Percentiles rank a stretch among this genome's conserved stretches.
phyloP scores from a whole-genome alignment of 2,329 filamentous ascomycete species.

The Neonectria faginata region DNA sequence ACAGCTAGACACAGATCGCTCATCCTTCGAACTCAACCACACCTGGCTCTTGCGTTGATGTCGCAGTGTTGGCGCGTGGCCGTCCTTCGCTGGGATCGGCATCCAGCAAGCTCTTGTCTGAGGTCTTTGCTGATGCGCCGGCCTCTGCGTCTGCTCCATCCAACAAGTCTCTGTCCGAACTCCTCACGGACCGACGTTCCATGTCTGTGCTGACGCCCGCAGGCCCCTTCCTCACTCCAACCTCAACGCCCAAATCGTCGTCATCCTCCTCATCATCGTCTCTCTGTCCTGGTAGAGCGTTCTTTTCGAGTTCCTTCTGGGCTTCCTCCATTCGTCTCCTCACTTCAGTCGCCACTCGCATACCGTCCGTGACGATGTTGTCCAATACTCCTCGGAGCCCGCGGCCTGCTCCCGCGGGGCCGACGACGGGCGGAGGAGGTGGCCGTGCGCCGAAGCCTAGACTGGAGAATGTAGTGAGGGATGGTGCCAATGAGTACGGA shows the following conservation, averaged over 20 bases:
- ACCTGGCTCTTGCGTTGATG: slow-evolving; percentile 49
- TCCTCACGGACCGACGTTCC: slow-evolving; percentile 73
- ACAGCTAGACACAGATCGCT: slow-evolving; percentile 11
- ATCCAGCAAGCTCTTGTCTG: slow-evolving; percentile 52
- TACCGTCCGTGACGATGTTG: slow-evolving; percentile 97
- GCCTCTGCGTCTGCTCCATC: slow-evolving; percentile 81
- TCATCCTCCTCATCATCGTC: slow-evolving; percentile 80
- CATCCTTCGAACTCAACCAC: slow-evolving; percentile 59
- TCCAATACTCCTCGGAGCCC: slow-evolving; percentile 93
- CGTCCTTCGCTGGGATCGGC: slow-evolving; percentile 45
- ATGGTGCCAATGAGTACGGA: slow-evolving; percentile 59
- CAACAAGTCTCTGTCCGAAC: slow-evolving; percentile 76
- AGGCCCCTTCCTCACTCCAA: slow-evolving; percentile 53
- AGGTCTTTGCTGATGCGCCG: slow-evolving; percentile 55
- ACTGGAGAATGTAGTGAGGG: slow-evolving; percentile 87
- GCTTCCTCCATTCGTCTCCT: slow-evolving; percentile 94
- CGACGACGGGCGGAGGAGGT: slow-evolving; percentile 53
- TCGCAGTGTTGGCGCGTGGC: slow-evolving; percentile 43
- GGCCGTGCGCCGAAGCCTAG: slow-evolving; percentile 66
- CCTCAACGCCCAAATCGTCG: slow-evolving; percentile 61
- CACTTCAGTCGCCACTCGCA: slow-evolving; percentile 94
- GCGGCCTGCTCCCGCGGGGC: slow-evolving; percentile 66
- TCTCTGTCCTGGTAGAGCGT: slow-evolving; percentile 72
- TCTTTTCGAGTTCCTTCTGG: slow-evolving; percentile 89
- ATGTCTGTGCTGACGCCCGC: slow-evolving; percentile 62